Percentiles rank a stretch among this genome's conserved stretches.
Evolutionary conservation across 75 land plant genomes (phyloP).

Genomic region (Chamaecyparis obtusa): DNA sequence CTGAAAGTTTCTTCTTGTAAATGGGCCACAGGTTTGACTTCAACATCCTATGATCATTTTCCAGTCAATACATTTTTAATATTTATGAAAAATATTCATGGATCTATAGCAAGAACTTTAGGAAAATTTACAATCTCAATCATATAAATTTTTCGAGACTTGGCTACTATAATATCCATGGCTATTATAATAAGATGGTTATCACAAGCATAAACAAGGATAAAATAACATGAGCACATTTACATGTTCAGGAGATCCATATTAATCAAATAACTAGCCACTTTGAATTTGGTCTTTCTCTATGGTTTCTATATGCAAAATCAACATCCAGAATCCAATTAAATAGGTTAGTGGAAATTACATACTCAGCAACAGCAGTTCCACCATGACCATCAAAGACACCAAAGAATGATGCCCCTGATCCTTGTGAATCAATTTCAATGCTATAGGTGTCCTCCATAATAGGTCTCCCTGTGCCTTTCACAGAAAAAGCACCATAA

Average conservation of each 20-base stretch:
- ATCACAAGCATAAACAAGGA: not conserved
- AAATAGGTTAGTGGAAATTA: not conserved
- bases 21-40: slow-evolving; percentile 40
- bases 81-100: not conserved
- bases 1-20: slow-evolving; percentile 44
- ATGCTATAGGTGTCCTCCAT: slow-evolving; percentile 52
- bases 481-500: slow-evolving; percentile 33
- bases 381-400: slow-evolving; percentile 62
- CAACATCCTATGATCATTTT: slow-evolving; percentile 37
- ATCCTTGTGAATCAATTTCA: slow-evolving; percentile 35
- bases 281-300: not conserved
- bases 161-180: no score
- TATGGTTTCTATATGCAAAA: not conserved
- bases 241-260: not conserved
- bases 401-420: slow-evolving; percentile 47
- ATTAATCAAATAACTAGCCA: not conserved
- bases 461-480: slow-evolving; percentile 36
- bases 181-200: not conserved
- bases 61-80: slow-evolving; percentile 2
- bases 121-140: not conserved
- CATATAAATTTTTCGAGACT: no score
- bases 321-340: not conserved
- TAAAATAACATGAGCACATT: not conserved
- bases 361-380: slow-evolving; percentile 54
- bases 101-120: not conserved